phyloP scores from a whole-genome alignment of 1,284 basidiomycete genomes.

The Thelephora terrestris region DNA sequence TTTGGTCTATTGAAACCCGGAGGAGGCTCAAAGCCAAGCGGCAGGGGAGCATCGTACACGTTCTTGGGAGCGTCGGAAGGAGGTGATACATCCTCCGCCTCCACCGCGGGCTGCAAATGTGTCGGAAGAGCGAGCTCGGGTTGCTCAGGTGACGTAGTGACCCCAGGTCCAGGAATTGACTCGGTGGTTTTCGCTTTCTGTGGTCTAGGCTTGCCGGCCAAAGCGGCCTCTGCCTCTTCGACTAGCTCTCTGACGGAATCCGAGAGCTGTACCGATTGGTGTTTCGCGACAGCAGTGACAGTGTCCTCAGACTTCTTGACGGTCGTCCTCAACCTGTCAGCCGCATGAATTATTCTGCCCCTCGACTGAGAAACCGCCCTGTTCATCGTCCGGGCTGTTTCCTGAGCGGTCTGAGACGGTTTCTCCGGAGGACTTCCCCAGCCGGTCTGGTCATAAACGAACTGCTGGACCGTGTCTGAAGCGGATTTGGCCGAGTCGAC shows the following conservation, averaged over 20 bases:
- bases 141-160: slow-evolving; percentile 9
- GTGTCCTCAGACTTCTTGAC: slow-evolving; percentile 34
- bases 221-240: slow-evolving; percentile 56
- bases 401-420: slow-evolving; percentile 13
- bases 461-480: slow-evolving; percentile 36
- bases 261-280: slow-evolving; percentile 42
- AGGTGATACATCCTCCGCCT: slow-evolving; percentile 16
- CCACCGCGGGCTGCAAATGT: slow-evolving; percentile 1
- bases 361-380: slow-evolving; percentile 30
- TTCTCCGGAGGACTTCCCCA: slow-evolving; percentile 12
- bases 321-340: slow-evolving; percentile 39
- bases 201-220: slow-evolving; percentile 32
- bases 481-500: slow-evolving; percentile 45
- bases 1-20: slow-evolving; percentile 68
- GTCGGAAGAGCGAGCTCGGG: slow-evolving; percentile 19
- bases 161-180: slow-evolving; percentile 16
- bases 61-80: slow-evolving; percentile 30
- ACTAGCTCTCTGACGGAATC: slow-evolving; percentile 60
- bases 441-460: slow-evolving; percentile 16
- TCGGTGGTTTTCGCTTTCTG: slow-evolving; percentile 19
- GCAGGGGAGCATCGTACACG: slow-evolving; percentile 67
- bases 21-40: slow-evolving; percentile 85
- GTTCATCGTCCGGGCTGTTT: slow-evolving; percentile 25
- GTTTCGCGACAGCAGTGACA: slow-evolving; percentile 33
- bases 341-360: slow-evolving; percentile 37